Evolutionary conservation across 2,329 filamentous ascomycete species (phyloP), one percentile per base, ranked within the genome.

Genomic region (Leptographium wingfieldii): DNA sequence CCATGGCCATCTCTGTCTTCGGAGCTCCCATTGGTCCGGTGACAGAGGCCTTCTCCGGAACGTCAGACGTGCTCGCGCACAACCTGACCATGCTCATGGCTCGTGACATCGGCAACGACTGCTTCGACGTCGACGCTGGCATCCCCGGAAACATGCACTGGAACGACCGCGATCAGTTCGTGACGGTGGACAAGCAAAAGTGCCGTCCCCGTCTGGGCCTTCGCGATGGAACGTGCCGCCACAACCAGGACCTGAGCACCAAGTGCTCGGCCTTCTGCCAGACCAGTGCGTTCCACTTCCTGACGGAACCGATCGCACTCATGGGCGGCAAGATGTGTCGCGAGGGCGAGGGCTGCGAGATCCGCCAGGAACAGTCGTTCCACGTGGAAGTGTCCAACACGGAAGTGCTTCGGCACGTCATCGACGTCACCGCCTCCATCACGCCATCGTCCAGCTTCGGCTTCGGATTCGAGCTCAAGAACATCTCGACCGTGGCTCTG

Each of bases 311-410:
- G 31, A 56, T 62, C 22, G 35, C 59, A 10, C 57, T 64, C 9
- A 63, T 61, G 60, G 11, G 12, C 14, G 63, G 61, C 46, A 58
- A 60, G 35, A 51, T 64, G 43, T 64, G 63, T 43, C 63, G 59
- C 35, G 31, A 49, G 19, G 57, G 57, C 51, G 61, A 63, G 60
- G 46, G 40, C 46, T 64, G 63, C 43, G 60, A 63, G 59, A 19
- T 62, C 19, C 51, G 35, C 25, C 56, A 46, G 3, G 58, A 63
- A 35, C 11, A 57, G 43, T 63, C 61, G 3, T 54, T 49, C 57
- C 38, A 40, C 2, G 57, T 63, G 1, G 58, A 63, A 55, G 58
- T 63, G 35, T 56, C 54, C 59, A 62, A 63, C 59, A 56, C 57
- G n/a, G 60, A 58, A n/a, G 59, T 62, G n/a, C 53, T 63, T n/a